Evolutionary conservation across 2,329 filamentous ascomycete species (phyloP).

Genomic region (Cytospora mali): DNA sequence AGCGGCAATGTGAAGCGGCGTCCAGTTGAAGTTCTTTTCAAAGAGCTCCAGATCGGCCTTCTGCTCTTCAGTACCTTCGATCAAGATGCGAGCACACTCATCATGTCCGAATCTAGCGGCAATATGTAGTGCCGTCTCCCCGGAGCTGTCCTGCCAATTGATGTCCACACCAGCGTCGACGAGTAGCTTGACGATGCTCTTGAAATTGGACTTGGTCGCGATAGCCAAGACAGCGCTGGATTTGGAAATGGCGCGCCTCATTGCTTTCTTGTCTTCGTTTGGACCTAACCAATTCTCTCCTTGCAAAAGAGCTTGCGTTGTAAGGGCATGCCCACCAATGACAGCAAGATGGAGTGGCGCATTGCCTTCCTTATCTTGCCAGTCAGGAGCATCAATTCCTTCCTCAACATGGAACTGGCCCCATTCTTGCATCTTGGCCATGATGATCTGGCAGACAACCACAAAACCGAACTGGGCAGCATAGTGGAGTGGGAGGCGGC

Average conservation of each 20-base stretch:
- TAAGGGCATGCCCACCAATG: constrained; percentile 85
- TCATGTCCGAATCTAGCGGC: constrained; percentile 86
- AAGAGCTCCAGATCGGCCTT: constrained; percentile 75
- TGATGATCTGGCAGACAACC: constrained; percentile 83
- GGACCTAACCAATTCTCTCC: constrained; percentile 76
- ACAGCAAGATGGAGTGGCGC: constrained; percentile 91
- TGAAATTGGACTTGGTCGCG: constrained; percentile 85
- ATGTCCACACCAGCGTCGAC: constrained; percentile 90
- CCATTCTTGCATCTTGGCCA: constrained; percentile 89
- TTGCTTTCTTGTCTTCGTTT: constrained; percentile 62
- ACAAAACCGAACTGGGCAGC: constrained; percentile 94
- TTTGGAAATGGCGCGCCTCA: constrained; percentile 72
- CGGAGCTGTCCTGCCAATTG: constrained; percentile 88
- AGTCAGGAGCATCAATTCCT: constrained; percentile 83
- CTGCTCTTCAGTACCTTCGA: constrained; percentile 70
- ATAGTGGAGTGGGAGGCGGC: constrained; percentile 86
- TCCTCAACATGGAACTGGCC: constrained; percentile 79
- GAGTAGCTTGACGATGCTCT: constrained; percentile 80
- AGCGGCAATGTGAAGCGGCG: constrained; percentile 88
- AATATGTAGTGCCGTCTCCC: constrained; percentile 89
- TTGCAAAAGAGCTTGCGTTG: constrained; percentile 78
- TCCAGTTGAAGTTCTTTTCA: constrained; percentile 90
- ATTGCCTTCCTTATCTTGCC: constrained; percentile 92
- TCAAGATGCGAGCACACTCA: constrained; percentile 75
- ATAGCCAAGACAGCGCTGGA: constrained; percentile 87